Base-by-base conservation (phyloP, 2,329 filamentous ascomycete species). In the Cytospora piceae region DNA sequence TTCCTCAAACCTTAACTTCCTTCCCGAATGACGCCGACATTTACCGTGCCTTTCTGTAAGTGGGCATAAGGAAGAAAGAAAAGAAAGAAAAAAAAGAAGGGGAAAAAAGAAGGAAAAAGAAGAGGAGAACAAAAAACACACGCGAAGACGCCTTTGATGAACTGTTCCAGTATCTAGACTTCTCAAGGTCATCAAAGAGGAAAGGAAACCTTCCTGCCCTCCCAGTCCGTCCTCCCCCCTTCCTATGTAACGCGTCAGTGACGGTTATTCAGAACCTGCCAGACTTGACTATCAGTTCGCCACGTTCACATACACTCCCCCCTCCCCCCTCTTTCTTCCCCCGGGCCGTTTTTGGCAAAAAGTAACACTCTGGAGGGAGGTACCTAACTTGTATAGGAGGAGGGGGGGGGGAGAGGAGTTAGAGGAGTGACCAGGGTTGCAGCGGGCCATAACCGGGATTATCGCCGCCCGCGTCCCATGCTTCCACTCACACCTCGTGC, bases 161-260 rank as follows among this genome's bases (percentile, higher is more conserved):
- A 14, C 15, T 17, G 37, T 15, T 17, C 4, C 37, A 39, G 15
- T 15, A 11, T 17, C 37, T 39, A 17, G 34, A 37, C 39, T n/a
- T n/a, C 17, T 8, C 20, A n/a, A n/a, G 39, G 17, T n/a, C 20
- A 7, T 46, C 17, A 46, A n/a, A 46, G 39, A 46, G 39, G 17
- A 15, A 39, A 39, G 37, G 1, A 39, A 17, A 2, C 37, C 37
- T 39, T 11, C 37, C 37, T 15, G 37, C 15, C 37, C 12, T 17
- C 14, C 9, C 9, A 34, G 32, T 12, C 32, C 11, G 2, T 34
- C 32, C 39, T 6, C 20, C 17, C 2, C 20, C 11, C 42, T 3
- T 9, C 8, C 53, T 51, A 57, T 57, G 61, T 63, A 52, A 63
- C 53, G 39, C 52, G 53, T 63, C 52, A 39, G 60, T 57, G 53